Base-by-base conservation (phyloP, 371 early-diverging fungal species). In the Actinomortierella wolfii region DNA sequence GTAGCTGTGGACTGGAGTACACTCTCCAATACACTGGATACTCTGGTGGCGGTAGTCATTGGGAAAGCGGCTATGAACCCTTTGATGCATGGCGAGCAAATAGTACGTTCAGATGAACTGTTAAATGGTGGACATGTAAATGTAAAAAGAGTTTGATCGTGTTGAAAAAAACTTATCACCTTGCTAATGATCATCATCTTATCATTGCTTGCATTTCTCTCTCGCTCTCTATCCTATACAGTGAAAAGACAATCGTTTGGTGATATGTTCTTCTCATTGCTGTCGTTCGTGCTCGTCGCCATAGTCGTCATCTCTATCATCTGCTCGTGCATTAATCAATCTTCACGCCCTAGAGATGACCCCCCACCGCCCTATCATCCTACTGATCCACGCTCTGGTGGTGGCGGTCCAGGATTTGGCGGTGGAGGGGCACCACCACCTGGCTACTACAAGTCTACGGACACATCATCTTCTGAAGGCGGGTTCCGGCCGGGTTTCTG, bases 1-100 rank as follows among this genome's bases (percentile, higher is more conserved):
- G 86, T 20, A 79, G 79, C 24, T 85, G 87, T 58, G 85, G 84
- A 9, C 67, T 86, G 17, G 84, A 84, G 45, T 86, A 85, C 59
- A 76, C 78, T 9, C 66, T 85, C 4, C 51, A 75, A 48, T 75
- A 68, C 23, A 82, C 80, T 11, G 59, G 62, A 29, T 61, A 77
- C 48, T 24, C 46, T 9, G 48, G 28, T 25, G 44, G n/a, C 50
- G 42, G 18, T 21, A 47, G 43, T 39, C 34, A 26, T 15, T 47
- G 41, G 28, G 52, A 53, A n/a, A n/a, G n/a, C n/a, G n/a, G n/a
- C n/a, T n/a, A n/a, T 24, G 47, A 55, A 14, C 46, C 65, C 5
- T 58, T 58, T 21, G 50, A 48, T n/a, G 41, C 39, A 28, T 43
- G 51, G 20, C 24, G 21, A 11, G 20, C 40, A 39, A 21, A 5